Conservation (phyloP, 768 basidiomycete species). For the Solioccasus polychromus region DNA sequence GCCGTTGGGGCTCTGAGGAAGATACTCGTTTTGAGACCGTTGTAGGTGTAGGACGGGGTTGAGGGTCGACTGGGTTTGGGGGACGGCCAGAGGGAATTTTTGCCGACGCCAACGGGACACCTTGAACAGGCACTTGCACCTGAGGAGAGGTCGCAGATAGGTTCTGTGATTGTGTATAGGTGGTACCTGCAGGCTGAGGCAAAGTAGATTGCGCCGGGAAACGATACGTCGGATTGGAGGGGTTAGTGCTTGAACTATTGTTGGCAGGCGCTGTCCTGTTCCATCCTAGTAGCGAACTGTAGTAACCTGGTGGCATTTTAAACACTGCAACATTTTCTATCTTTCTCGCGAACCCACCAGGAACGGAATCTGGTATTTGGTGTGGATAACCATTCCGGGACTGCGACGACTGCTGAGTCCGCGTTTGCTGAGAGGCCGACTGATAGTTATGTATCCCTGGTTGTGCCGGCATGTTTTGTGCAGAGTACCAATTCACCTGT, state of each 20-base stretch:
- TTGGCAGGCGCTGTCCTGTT: background rate
- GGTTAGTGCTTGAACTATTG: background rate
- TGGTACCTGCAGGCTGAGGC: background rate
- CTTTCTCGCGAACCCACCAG: constrained; percentile 19
- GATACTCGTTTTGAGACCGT: background rate
- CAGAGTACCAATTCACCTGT: constrained; percentile 12
- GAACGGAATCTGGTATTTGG: background rate
- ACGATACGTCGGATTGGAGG: constrained; percentile 1
- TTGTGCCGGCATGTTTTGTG: constrained; percentile 11
- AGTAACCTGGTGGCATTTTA: constrained; percentile 1
- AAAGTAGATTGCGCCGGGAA: background rate
- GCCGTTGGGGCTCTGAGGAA: constrained; percentile 1
- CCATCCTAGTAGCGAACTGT: constrained; percentile 4
- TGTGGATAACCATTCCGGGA: constrained; percentile 10
- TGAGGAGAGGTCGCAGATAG: background rate
- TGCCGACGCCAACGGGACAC: background rate
- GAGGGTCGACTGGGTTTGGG: background rate
- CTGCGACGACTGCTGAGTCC: constrained; percentile 6
- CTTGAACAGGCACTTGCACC: constrained; percentile 5
- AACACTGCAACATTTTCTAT: no score
- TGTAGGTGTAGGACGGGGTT: background rate
- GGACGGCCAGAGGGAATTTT: background rate
- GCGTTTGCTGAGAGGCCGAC: constrained; percentile 4
- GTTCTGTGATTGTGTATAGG: constrained; percentile 4
- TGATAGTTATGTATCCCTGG: constrained; percentile 1